Base-by-base conservation (phyloP, 805 yeast genomes). In the Nakazawaea laoshanensis region DNA sequence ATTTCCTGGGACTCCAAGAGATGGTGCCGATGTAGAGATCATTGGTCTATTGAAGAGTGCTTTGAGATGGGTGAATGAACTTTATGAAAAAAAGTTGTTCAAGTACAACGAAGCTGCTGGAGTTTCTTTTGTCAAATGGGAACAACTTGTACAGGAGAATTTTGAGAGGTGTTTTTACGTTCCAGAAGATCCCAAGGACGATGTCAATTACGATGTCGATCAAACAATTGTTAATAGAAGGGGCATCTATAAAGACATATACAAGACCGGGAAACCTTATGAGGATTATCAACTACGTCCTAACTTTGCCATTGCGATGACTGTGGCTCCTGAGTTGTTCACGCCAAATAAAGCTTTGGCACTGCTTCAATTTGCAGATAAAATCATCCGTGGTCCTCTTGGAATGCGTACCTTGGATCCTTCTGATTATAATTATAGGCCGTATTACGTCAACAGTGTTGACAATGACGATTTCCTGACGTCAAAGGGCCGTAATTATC, bases 1-100 rank as follows among this genome's bases (percentile, higher is more conserved):
- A n/a, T 63, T 73, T 22, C 98, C 98, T 1, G 98, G 97, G 2
- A 89, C 97, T 0, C 97, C 98, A 16, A 72, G 98, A 50, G 95
- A 88, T 56, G 98, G 98, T 23, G 95, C 96, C 2, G 96, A 94
- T 3, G 67, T 89, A 36, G 98, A 89, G 55, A 81, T 89, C 37
- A 86, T 75, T 45, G 98, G 96, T 0, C 61, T 89, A 39, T 59
- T 92, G 49, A 88, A 88, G 58, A 83, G 95, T 55, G 58, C 84
- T 1, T 60, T 89, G 47, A 63, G 96, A 41, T 92, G 87, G 70
- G 87, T 85, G 13, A 66, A 73, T 44, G 67, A 70, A 27, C 56
- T 86, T 41, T 54, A 74, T 29, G 43, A 55, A 10, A 48, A 65
- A 22, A 83, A 82, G 0, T 41, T 60, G 22, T 89, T 85, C 50